Base-by-base conservation (phyloP, 495 filamentous ascomycete genomes). In the Aspergillus kassunensis region DNA sequence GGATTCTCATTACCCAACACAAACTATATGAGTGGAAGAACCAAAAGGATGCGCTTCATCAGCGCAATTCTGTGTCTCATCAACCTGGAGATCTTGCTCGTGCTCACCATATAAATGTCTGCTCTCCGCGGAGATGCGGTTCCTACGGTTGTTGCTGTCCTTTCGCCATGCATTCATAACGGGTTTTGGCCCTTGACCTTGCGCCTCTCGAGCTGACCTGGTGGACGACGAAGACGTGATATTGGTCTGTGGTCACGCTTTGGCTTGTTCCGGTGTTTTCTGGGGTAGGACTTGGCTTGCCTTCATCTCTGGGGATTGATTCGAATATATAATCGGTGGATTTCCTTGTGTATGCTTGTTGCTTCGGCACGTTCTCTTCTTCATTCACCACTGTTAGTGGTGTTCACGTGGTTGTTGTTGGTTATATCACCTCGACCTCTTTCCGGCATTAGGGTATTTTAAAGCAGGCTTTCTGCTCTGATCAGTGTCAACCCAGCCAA, bases 1-100 rank as follows among this genome's bases (percentile, higher is more conserved):
- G 56, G 68, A 55, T 41, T 73, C 72, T 69, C 61, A 56, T 74
- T 74, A 74, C 71, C 53, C 63, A 69, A 74, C 56, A 25, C 56
- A 66, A 69, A 68, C 42, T n/a, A 49, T 34, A 37, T 69, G 62
- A 70, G 41, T 69, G 71, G 69, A 39, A 65, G 64, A 48, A 21
- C 21, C 45, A 37, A 18, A 16, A 24, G 10, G 33, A 48, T 30
- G 31, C 25, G 44, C 42, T 15, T 33, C 47, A 47, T 27, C 25
- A 25, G 15, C 31, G n/a, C 21, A 21, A 44, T 29, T 42, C 2
- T 13, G 12, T 23, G 21, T 42, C 10, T 46, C 30, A 9, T 11
- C 10, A 33, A 33, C 30, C 34, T 2, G 36, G 23, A 19, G 8
- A 31, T 43, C 15, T 18, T 35, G 25, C 37, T 51, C 39, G 15